These are phyloP conservation scores for Rhododendron ovatum DNA, from an alignment of 148 eudicot genomes.

Conservation along the genomic window DNA sequence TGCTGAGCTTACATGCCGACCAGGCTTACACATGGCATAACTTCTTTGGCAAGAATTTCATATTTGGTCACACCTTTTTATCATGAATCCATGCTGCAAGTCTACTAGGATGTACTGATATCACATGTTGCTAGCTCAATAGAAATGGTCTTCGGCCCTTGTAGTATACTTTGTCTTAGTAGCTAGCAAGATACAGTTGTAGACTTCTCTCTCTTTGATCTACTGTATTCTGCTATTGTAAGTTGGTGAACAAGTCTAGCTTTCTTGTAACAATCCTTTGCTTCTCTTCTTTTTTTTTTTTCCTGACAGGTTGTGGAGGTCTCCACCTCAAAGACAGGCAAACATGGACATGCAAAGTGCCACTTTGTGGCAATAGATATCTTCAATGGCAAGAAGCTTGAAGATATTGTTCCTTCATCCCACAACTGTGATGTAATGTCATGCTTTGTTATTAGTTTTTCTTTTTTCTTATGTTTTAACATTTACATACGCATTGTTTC, in stretches of 20 bases:
- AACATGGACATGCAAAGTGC: constrained; percentile 64
- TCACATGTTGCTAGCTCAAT: not conserved
- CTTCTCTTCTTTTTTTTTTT: not conserved
- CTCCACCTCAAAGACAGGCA: constrained; percentile 67
- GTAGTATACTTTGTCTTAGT: not conserved
- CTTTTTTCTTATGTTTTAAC: not conserved
- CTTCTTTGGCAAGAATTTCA: not conserved
- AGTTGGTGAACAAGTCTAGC: not conserved
- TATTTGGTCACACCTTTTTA: not conserved
- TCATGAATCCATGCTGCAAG: not conserved
- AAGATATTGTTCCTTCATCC: constrained; percentile 51
- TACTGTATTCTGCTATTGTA: not conserved
- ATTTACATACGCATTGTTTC: not conserved
- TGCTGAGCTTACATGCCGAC: not conserved
- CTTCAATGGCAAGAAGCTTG: constrained; percentile 53
- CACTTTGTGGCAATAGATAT: constrained; percentile 62
- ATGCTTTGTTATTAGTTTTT: not conserved
- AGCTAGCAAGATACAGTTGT: not conserved
- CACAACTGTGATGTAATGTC: constrained; percentile 43
- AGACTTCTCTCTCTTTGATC: not conserved
- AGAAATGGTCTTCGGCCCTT: not conserved
- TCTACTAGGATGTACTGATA: not conserved
- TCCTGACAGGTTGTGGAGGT: constrained; percentile 62
- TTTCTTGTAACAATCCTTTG: not conserved
- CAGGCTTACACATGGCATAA: not conserved